Conservation (phyloP, 257 asterid species). For the Lycium ferocissimum region DNA sequence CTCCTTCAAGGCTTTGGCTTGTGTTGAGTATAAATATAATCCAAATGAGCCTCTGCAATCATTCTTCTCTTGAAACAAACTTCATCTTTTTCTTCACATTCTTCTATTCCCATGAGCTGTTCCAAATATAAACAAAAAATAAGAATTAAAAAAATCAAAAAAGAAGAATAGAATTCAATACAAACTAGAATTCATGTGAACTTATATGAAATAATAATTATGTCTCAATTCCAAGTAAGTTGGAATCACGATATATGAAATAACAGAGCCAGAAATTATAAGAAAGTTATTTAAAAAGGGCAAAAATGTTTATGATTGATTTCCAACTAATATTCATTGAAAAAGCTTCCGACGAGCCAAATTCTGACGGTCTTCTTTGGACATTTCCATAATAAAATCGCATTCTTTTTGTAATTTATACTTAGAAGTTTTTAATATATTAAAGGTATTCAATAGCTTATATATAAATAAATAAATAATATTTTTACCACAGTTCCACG, state of each 20-base stretch:
- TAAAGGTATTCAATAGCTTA: not conserved
- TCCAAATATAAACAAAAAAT: not conserved
- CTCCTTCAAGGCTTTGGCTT: constrained; percentile 27
- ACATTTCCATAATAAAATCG: no score
- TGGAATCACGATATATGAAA: not conserved
- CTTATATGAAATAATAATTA: no score
- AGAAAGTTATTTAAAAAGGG: not conserved
- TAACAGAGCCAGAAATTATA: not conserved
- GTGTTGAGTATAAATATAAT: constrained; percentile 36
- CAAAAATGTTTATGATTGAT: not conserved
- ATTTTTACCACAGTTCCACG: not conserved
- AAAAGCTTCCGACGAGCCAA: no score
- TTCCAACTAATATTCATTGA: no score
- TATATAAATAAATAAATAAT: not conserved
- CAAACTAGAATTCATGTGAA: not conserved
- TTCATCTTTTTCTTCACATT: constrained; percentile 34
- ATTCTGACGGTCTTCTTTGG: no score
- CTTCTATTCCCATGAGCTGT: constrained; percentile 33
- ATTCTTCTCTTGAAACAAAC: constrained; percentile 30
- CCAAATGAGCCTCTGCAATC: constrained; percentile 39
- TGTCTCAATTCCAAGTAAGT: not conserved
- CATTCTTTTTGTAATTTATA: not conserved
- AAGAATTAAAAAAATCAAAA: not conserved
- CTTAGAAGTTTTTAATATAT: no score
- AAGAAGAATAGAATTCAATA: no score